Percentiles rank a stretch among this genome's conserved stretches.
phyloP scores from a whole-genome alignment of 257 asterid genomes.

The Solanum chaucha region DNA sequence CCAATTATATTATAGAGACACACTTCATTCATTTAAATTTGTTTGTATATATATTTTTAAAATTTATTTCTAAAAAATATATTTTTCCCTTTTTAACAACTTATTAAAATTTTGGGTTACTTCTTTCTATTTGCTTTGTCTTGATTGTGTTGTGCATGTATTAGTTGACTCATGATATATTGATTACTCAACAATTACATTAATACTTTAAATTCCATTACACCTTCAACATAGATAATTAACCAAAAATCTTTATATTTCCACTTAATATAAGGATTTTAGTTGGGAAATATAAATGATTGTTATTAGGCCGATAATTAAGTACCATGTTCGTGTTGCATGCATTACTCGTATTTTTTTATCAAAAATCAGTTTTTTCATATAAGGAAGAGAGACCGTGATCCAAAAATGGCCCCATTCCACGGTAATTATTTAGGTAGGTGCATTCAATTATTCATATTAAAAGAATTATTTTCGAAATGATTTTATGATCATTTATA shows the following conservation, averaged over 20 bases:
- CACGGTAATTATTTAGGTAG: not conserved
- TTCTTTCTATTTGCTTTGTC: not conserved
- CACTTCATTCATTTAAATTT: too few species aligned
- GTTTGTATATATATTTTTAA: too few species aligned
- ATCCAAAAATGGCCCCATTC: not conserved
- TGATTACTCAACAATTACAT: not conserved
- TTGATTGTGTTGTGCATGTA: not conserved
- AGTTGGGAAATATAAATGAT: not conserved
- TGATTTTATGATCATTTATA: not conserved
- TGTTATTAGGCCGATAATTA: not conserved
- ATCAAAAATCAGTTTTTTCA: not conserved
- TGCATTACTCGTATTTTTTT: not conserved
- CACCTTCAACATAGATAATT: not conserved
- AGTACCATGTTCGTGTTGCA: not conserved
- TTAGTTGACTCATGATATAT: not conserved
- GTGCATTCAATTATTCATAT: not conserved
- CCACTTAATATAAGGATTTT: not conserved
- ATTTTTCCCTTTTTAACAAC: not conserved
- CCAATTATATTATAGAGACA: not conserved
- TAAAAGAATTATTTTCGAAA: not conserved
- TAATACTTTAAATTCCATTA: not conserved
- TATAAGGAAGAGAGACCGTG: not conserved
- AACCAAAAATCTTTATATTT: not conserved
- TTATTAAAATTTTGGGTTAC: not conserved
- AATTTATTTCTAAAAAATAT: too few species aligned